Conservation (phyloP, 202 grass and related monocot genomes). For the Musa balbisiana region DNA sequence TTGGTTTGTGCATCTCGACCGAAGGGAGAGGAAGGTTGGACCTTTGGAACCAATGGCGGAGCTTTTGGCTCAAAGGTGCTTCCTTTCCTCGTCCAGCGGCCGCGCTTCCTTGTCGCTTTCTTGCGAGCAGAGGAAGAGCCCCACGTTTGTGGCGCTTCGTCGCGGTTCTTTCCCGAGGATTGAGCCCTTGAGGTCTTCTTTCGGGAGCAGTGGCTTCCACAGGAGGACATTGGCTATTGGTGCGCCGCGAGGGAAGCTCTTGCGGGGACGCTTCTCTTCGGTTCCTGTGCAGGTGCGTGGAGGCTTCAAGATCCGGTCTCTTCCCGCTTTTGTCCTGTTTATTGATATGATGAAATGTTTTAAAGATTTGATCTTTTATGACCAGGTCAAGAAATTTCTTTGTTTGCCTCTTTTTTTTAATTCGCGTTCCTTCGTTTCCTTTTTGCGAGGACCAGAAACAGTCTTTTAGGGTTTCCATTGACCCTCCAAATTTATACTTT, state of each 20-base stretch:
- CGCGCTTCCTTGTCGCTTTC: background rate
- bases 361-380: background rate
- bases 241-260: background rate
- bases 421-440: no score
- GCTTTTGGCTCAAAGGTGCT: background rate
- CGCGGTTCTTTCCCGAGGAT: background rate
- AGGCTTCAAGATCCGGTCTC: background rate
- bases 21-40: background rate
- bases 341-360: background rate
- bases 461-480: no score
- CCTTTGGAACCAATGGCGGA: background rate
- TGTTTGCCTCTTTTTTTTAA: no score
- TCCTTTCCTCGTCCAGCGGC: background rate
- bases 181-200: background rate
- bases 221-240: background rate
- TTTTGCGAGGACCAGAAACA: no score
- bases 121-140: background rate
- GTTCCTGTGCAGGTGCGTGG: slow-evolving; percentile 6
- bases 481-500: no score
- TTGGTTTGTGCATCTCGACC: background rate
- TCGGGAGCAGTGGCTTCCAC: background rate
- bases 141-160: background rate
- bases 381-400: background rate
- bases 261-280: background rate
- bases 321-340: background rate